Percentiles rank a stretch among this genome's conserved stretches.
These are phyloP conservation scores for Plasmodium vivax DNA, from an alignment of 169 alveolate species.

Conservation along the genomic window DNA sequence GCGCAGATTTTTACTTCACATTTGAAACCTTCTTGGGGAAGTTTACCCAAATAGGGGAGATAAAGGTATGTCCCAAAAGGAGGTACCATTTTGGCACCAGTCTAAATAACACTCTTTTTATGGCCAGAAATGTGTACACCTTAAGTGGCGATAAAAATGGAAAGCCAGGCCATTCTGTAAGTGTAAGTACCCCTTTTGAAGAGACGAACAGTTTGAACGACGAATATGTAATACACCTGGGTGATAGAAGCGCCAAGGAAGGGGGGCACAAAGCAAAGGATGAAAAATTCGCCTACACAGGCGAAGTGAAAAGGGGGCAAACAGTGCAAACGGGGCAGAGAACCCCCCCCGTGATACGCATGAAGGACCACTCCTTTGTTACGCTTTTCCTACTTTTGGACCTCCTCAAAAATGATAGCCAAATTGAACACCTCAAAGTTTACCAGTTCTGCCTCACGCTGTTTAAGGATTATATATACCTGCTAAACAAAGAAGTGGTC, in stretches of 20 bases:
- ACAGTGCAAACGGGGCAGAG: neutral
- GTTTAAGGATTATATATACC: slow-evolving; percentile 51
- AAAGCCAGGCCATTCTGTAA: neutral
- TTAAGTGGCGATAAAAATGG: neutral
- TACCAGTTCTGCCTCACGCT: slow-evolving; percentile 8
- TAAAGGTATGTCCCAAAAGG: slow-evolving; percentile 1
- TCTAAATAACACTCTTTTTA: slow-evolving; percentile 32
- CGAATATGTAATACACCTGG: slow-evolving; percentile 37
- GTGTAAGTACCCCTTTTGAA: neutral
- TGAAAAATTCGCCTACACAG: neutral
- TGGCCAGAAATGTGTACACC: slow-evolving; percentile 23
- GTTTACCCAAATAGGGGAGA: neutral
- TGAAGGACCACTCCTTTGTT: slow-evolving; percentile 39
- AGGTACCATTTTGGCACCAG: slow-evolving; percentile 23
- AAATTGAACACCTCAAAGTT: neutral
- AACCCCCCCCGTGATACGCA: neutral
- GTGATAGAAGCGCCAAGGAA: neutral
- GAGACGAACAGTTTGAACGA: neutral
- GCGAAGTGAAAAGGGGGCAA: neutral
- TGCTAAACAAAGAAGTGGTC: slow-evolving; percentile 48
- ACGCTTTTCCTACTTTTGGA: slow-evolving; percentile 29
- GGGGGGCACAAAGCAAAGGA: neutral
- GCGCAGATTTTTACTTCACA: slow-evolving; percentile 5
- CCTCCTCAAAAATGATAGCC: slow-evolving; percentile 15
- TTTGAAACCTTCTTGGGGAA: slow-evolving; percentile 7